These are phyloP conservation scores for Vaccinium darrowii DNA, from an alignment of 148 eudicot genomes.

Conservation along the genomic window DNA sequence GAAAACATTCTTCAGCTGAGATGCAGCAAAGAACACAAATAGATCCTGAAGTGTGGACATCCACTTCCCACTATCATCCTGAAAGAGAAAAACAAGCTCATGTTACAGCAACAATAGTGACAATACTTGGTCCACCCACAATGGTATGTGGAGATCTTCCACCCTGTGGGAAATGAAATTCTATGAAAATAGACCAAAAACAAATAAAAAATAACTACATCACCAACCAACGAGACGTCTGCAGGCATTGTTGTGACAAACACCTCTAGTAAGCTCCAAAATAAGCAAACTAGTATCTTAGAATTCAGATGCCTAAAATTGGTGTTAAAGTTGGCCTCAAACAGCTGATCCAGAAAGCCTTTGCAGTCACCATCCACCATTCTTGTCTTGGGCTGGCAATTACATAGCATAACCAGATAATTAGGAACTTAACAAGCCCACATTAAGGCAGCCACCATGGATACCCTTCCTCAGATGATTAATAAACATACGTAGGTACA, in stretches of 20 bases:
- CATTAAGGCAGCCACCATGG: not conserved
- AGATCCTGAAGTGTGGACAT: slow-evolving; percentile 42
- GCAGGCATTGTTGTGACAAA: slow-evolving; percentile 39
- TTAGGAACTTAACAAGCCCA: slow-evolving; percentile 1
- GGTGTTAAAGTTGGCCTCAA: slow-evolving; percentile 31
- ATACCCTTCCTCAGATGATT: not conserved
- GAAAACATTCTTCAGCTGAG: slow-evolving; percentile 50
- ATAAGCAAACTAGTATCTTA: slow-evolving; percentile 52
- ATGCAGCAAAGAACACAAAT: slow-evolving; percentile 61
- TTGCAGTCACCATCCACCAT: slow-evolving; percentile 44
- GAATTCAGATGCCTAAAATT: slow-evolving; percentile 49
- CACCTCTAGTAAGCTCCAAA: slow-evolving; percentile 61
- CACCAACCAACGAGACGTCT: slow-evolving; percentile 42
- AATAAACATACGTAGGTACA: not conserved
- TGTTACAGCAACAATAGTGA: not conserved
- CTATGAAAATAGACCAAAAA: not conserved
- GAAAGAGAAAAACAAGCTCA: slow-evolving; percentile 23
- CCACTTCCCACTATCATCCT: slow-evolving; percentile 58
- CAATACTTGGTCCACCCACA: not conserved
- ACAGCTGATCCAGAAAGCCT: slow-evolving; percentile 46
- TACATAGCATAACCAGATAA: slow-evolving; percentile 11
- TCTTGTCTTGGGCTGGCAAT: slow-evolving; percentile 38
- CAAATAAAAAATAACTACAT: slow-evolving; percentile 14
- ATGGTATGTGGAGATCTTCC: not conserved
- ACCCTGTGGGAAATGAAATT: not conserved